Conservation (phyloP, 1,139 yeast species). For the Kodamaea ohmeri region DNA sequence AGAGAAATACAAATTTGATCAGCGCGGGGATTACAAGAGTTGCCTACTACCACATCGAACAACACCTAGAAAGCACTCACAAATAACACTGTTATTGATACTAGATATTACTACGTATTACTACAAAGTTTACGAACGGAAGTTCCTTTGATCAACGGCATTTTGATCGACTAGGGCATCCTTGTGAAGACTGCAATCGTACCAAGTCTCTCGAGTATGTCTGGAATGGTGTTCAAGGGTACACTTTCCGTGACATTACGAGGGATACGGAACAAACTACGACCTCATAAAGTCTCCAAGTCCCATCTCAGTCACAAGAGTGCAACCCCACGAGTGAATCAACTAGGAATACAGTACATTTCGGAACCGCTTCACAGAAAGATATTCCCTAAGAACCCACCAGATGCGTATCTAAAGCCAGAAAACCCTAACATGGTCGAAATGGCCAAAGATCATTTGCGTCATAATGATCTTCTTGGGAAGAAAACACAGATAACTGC, state of each 20-base stretch:
- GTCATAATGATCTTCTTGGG: conserved; percentile 67
- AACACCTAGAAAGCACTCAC: no score
- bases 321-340: conserved; percentile 39
- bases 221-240: background rate
- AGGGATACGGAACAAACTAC: background rate
- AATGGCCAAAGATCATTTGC: conserved; percentile 61
- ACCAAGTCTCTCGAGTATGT: background rate
- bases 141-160: no score
- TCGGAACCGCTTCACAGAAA: conserved; percentile 57
- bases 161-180: no score
- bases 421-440: conserved; percentile 43
- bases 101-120: no score
- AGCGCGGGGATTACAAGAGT: no score
- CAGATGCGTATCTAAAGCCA: conserved; percentile 24
- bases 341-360: conserved; percentile 64
- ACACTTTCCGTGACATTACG: background rate
- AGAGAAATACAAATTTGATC: no score
- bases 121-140: no score
- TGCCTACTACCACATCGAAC: no score
- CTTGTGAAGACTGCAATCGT: no score
- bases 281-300: background rate
- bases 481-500: conserved; percentile 66
- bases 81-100: no score
- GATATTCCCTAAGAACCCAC: conserved; percentile 49
- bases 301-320: background rate